Conservation (phyloP, 2,329 filamentous ascomycete species). For the Colletotrichum sp. region DNA sequence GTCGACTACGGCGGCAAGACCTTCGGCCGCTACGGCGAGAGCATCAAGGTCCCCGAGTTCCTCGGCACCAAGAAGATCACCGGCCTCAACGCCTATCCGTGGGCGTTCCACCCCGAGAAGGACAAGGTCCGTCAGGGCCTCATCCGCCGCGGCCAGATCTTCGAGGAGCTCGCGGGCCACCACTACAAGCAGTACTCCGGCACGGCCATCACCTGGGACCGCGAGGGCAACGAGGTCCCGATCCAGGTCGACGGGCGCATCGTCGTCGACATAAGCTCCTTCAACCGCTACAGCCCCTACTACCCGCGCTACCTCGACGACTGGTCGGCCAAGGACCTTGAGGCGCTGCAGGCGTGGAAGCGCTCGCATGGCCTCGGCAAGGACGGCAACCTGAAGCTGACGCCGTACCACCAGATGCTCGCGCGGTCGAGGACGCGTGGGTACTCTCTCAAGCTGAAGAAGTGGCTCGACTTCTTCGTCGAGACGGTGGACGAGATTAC, state of each 20-base stretch:
- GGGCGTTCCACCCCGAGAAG: constrained; percentile 45
- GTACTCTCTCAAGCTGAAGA: constrained; percentile 53
- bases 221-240: constrained; percentile 31
- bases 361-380: constrained; percentile 26
- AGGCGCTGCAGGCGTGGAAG: constrained; percentile 30
- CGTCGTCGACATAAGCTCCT: constrained; percentile 42
- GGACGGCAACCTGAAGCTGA: constrained; percentile 29
- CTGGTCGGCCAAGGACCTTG: constrained; percentile 36
- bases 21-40: constrained; percentile 45
- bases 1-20: constrained; percentile 54
- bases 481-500: constrained; percentile 47
- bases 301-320: constrained; percentile 31
- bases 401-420: constrained; percentile 37
- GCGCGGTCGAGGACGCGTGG: constrained; percentile 42
- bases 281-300: constrained; percentile 39
- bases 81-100: constrained; percentile 47
- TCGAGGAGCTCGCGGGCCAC: constrained; percentile 49
- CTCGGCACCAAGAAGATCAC: constrained; percentile 49
- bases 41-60: constrained; percentile 44
- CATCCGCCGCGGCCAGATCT: constrained; percentile 45
- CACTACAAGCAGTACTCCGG: constrained; percentile 53
- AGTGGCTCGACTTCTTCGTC: constrained; percentile 55
- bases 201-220: constrained; percentile 39
- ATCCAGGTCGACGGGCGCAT: constrained; percentile 37
- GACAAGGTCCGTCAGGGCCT: constrained; percentile 38